Base-by-base conservation (phyloP, 1,284 basidiomycete species). In the Cystobasidium pallidum region DNA sequence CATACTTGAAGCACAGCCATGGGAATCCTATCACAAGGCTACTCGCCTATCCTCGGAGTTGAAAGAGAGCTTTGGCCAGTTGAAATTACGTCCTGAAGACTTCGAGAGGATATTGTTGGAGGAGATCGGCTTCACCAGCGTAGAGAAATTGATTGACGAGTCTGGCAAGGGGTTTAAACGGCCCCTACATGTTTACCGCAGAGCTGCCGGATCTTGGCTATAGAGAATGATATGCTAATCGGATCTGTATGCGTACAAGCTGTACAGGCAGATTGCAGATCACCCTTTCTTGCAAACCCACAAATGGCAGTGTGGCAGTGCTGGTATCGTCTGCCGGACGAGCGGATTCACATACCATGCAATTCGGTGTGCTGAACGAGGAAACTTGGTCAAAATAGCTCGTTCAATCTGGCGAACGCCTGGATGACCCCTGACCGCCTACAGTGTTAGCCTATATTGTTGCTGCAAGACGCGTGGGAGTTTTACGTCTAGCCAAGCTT, bases 21-120 rank as follows among this genome's bases (percentile, higher is more conserved):
- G 89, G 89, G 86, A 89, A 8, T 87, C 88, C 0, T 92, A 92
- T 76, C 83, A 83, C 10, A 90, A 90, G 76, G 88, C 89, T 0
- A 87, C 84, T 70, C 84, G 88, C 11, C 87, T 89, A 85, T 64
- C 64, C n/a, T 28, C 52, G 15, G 41, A 15, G 3, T 66, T 64
- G 28, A 43, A 58, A 15, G 24, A 52, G 34, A 45, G 39, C 39
- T 21, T 41, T 26, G 58, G 49, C 24, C 45, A 73, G 15, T 15
- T 71, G 21, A 58, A 30, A 13, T 36, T 66, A 32, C 43, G 70
- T 21, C 66, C 45, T 15, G 66, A 49, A 11, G 84, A 87, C 30
- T 91, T 91, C 74, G 83, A 83, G 58, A 51, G 65, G 11, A 73
- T 75, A 0, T 73, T 89, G 58, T 79, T 92, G 6, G 76, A 78